Evolutionary conservation across 768 basidiomycete species (phyloP), one percentile per base, ranked within the genome.

Genomic region (Tylopilus sp.): DNA sequence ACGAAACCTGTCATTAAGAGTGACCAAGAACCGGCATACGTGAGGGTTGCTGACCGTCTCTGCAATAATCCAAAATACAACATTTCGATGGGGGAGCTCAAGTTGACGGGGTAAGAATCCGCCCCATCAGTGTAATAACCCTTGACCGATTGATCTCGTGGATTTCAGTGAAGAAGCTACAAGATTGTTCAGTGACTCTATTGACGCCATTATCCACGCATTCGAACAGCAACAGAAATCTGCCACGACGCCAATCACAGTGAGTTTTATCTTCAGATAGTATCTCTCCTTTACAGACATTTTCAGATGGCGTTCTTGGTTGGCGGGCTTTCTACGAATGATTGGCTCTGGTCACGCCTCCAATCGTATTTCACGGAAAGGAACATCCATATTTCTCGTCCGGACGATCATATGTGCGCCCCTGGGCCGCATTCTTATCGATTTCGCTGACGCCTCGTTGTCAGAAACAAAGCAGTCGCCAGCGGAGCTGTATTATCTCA

Each of bases 291-390:
- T 35, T 13, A 40, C 11, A 6, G 7, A 4, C 40, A 20, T 20
- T 38, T 31, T 9, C 13, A 60, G 58, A 44, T 3, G 18, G 59
- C 48, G 11, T 60, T 60, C 17, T 35, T 59, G 12, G 51, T 60
- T 4, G 59, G 57, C 1, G 59, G 58, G 1, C 30, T 56, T 1
- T 47, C 51, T 12, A 46, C 30, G 15, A 35, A 35, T 6, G 33
- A 35, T 17, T 35, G 33, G 33, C 33, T 35, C 33, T 35, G 33
- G 15, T 28, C 30, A 35, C 44, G 28, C 12, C 40, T 59, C 5
- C 47, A 50, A 18, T 41, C 48, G 2, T 59, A 59, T 40, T 59
- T 59, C 40, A 5, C n/a, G 22, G 8, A 30, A 40, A 39, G 7
- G 33, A 17, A 1, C 3, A 35, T 35, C 15, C 13, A 17, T 4